A percentile compares a stretch with the other conserved stretches of the same genome.
Conservation (phyloP, 495 filamentous ascomycete genomes). For the Neurospora sp. region DNA sequence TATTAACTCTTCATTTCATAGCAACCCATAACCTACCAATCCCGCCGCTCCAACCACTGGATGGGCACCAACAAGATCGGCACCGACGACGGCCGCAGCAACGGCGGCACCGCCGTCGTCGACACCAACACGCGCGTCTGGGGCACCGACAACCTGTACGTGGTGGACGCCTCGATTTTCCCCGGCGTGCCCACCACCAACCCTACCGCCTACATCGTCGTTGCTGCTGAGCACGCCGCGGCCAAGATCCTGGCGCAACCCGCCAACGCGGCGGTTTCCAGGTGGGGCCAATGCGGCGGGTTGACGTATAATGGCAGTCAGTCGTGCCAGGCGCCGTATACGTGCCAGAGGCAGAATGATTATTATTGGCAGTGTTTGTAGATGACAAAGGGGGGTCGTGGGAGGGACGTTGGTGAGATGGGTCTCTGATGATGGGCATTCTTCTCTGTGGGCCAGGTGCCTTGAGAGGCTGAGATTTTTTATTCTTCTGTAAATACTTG, state of each 20-base stretch:
- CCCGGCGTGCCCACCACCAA: conserved; percentile 51
- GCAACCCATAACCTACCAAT: conserved; percentile 24
- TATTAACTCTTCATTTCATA: too few relatives aligned
- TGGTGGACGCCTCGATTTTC: conserved; percentile 55
- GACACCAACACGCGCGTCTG: conserved; percentile 61
- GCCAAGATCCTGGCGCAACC: conserved; percentile 38
- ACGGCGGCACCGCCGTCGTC: conserved; percentile 56
- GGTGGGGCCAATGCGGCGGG: conserved; percentile 37
- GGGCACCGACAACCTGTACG: conserved; percentile 59
- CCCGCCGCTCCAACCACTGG: conserved; percentile 63
- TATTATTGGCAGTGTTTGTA: conserved; percentile 23
- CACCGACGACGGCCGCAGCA: conserved; percentile 49
- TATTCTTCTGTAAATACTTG: neutral
- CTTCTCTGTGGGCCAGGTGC: neutral
- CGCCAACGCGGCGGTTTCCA: conserved; percentile 3
- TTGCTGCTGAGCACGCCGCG: conserved; percentile 45
- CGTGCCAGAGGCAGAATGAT: conserved; percentile 14
- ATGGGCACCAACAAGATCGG: conserved; percentile 54
- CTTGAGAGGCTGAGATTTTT: neutral
- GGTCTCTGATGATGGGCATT: neutral
- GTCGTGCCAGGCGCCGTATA: conserved; percentile 11
- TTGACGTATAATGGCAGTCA: conserved; percentile 16
- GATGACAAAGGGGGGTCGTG: neutral
- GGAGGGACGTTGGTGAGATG: neutral
- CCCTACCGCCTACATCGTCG: conserved; percentile 49